Percentiles rank a stretch among this genome's conserved stretches.
phyloP scores from a whole-genome alignment of 2,329 filamentous ascomycete species.

The Monilinia vaccinii-corymbosi region DNA sequence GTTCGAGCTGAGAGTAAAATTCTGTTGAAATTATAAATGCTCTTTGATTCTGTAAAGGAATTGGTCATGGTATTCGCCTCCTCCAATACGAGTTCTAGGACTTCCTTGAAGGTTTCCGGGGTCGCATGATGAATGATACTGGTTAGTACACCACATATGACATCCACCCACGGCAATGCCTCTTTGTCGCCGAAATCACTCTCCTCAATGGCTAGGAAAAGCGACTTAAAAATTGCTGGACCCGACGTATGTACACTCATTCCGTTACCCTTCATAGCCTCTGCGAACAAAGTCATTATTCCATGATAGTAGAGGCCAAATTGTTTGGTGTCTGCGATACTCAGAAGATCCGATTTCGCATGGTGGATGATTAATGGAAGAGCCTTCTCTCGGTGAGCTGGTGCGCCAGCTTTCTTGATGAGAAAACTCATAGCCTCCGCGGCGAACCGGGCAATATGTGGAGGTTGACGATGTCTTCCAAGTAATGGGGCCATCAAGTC shows the following conservation, averaged over 20 bases:
- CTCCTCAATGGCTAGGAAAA: slow-evolving; percentile 38
- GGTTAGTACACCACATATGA: slow-evolving; percentile 68
- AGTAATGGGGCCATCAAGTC: slow-evolving; percentile 76
- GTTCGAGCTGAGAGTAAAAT: slow-evolving; percentile 45
- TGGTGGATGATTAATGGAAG: slow-evolving; percentile 63
- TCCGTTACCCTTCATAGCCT: slow-evolving; percentile 61
- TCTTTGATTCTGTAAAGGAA: slow-evolving; percentile 30
- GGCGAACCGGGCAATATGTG: slow-evolving; percentile 83
- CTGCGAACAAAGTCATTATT: slow-evolving; percentile 84
- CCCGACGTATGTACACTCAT: slow-evolving; percentile 51
- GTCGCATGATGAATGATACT: slow-evolving; percentile 78
- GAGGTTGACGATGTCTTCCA: slow-evolving; percentile 72
- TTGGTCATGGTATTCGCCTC: slow-evolving; percentile 34
- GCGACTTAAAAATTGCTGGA: slow-evolving; percentile 41
- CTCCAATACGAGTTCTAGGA: slow-evolving; percentile 54
- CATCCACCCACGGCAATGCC: slow-evolving; percentile 44
- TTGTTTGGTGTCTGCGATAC: slow-evolving; percentile 43
- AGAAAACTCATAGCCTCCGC: slow-evolving; percentile 94
- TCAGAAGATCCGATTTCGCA: slow-evolving; percentile 58
- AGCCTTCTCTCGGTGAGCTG: slow-evolving; percentile 65
- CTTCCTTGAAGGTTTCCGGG: slow-evolving; percentile 59
- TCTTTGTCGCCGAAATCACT: slow-evolving; percentile 40
- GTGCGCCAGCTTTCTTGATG: slow-evolving; percentile 75
- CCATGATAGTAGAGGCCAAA: slow-evolving; percentile 72
- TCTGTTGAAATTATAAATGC: slow-evolving; percentile 32